These are phyloP conservation scores for Suhomyces guaymorum DNA, from an alignment of 1,139 yeast genomes.

Conservation along the genomic window DNA sequence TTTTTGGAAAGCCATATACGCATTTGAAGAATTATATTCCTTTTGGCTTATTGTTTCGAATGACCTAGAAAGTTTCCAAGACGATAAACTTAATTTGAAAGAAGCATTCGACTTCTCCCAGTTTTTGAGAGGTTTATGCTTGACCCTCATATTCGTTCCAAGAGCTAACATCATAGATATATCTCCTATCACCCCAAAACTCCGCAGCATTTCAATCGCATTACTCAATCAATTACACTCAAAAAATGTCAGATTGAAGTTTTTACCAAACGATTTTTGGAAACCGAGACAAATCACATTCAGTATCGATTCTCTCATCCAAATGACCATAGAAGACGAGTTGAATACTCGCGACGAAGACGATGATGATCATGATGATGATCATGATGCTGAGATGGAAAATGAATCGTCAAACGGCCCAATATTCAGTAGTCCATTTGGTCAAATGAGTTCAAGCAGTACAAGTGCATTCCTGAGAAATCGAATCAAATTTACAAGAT, in stretches of 20 bases:
- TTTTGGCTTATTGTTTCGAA: slow-evolving; percentile 63
- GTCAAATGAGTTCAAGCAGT: not conserved
- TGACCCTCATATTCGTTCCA: slow-evolving; percentile 53
- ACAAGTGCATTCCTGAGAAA: not conserved
- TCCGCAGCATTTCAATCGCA: slow-evolving; percentile 45
- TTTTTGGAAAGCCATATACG: slow-evolving; percentile 38
- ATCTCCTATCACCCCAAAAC: slow-evolving; percentile 13
- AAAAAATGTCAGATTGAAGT: slow-evolving; percentile 65
- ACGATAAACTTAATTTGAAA: slow-evolving; percentile 45
- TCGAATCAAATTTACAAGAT: not conserved
- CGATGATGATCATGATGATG: no score
- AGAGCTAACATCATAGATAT: slow-evolving; percentile 17
- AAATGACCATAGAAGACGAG: slow-evolving; percentile 44
- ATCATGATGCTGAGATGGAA: slow-evolving; percentile 14
- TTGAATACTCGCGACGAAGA: no score
- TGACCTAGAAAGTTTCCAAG: slow-evolving; percentile 59
- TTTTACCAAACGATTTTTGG: slow-evolving; percentile 63
- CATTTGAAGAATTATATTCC: slow-evolving; percentile 54
- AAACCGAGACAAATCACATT: slow-evolving; percentile 30
- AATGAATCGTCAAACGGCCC: not conserved
- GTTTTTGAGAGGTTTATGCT: slow-evolving; percentile 57
- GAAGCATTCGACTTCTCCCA: slow-evolving; percentile 49
- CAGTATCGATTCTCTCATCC: slow-evolving; percentile 33
- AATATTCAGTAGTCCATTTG: not conserved
- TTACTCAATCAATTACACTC: slow-evolving; percentile 68